Conservation (phyloP, 805 yeast genomes). For the Lipomyces sp. region DNA sequence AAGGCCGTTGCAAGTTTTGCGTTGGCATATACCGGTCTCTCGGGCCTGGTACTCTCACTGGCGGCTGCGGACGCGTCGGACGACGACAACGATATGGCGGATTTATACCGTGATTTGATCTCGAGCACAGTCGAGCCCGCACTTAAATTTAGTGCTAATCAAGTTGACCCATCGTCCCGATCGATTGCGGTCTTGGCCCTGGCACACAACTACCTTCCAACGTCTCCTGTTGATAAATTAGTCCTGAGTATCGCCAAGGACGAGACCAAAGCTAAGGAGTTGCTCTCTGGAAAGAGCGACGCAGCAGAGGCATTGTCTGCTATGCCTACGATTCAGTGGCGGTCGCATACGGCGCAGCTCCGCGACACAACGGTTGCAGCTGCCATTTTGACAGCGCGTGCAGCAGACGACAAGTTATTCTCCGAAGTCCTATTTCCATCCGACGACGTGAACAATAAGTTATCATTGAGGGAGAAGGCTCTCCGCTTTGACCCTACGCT, state of each 20-base stretch:
- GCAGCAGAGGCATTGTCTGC: slow-evolving; percentile 39
- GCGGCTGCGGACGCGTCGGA: slow-evolving; percentile 23
- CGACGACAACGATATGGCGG: slow-evolving; percentile 38
- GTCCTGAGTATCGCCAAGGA: slow-evolving; percentile 48
- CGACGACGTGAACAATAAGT: slow-evolving; percentile 29
- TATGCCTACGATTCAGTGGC: slow-evolving; percentile 59
- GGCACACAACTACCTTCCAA: slow-evolving; percentile 53
- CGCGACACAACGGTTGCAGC: slow-evolving; percentile 73
- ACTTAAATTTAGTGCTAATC: slow-evolving; percentile 51
- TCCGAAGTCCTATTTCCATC: slow-evolving; percentile 28
- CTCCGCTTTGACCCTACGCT: slow-evolving; percentile 59
- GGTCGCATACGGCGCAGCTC: slow-evolving; percentile 65
- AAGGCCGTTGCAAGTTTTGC: slow-evolving; percentile 58
- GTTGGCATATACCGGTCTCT: slow-evolving; percentile 65
- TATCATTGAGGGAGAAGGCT: slow-evolving; percentile 10
- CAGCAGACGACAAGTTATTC: slow-evolving; percentile 36
- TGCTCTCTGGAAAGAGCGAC: slow-evolving; percentile 25
- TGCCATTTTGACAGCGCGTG: slow-evolving; percentile 43
- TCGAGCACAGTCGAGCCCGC: slow-evolving; percentile 70
- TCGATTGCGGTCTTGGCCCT: slow-evolving; percentile 57
- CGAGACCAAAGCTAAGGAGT: slow-evolving; percentile 16
- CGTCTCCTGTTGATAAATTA: slow-evolving; percentile 49
- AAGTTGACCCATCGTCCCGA: slow-evolving; percentile 33
- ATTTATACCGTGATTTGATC: slow-evolving; percentile 58
- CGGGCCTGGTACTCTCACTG: slow-evolving; percentile 52